phyloP scores from a whole-genome alignment of 106 monocot species.

The Phalaenopsis aphrodite region DNA sequence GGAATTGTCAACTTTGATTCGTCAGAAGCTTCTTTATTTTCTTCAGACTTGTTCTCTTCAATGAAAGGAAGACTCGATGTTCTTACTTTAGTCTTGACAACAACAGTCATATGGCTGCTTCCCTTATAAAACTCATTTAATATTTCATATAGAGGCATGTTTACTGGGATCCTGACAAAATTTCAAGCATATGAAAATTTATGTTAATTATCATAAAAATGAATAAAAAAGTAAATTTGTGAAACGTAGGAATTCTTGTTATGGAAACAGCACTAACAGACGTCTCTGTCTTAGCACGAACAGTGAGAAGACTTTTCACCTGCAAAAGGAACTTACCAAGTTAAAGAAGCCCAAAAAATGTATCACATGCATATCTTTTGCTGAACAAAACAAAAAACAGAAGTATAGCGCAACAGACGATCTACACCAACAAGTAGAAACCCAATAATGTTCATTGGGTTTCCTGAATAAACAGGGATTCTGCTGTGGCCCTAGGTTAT shows the following conservation, averaged over 20 bases:
- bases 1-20: slow-evolving; percentile 33
- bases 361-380: no score
- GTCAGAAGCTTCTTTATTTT: slow-evolving; percentile 23
- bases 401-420: no score
- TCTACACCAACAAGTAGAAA: no score
- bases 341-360: no score
- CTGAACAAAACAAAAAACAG: no score
- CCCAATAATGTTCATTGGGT: no score
- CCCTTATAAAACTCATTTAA: slow-evolving; percentile 99
- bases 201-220: slow-evolving; percentile 3
- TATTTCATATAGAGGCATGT: slow-evolving; percentile 98
- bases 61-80: slow-evolving; percentile 10
- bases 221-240: background rate
- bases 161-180: slow-evolving; percentile 77
- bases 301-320: no score
- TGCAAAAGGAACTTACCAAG: no score
- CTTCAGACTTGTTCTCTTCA: slow-evolving; percentile 25
- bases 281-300: no score
- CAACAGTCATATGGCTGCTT: slow-evolving; percentile 99
- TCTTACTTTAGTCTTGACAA: slow-evolving; percentile 68
- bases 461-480: no score
- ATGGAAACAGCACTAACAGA: no score
- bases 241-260: slow-evolving; percentile 79
- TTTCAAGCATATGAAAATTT: slow-evolving; percentile 10
- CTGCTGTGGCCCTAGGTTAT: no score